phyloP scores from a whole-genome alignment of 2,329 filamentous ascomycete genomes.

The Paramyrothecium roridum region DNA sequence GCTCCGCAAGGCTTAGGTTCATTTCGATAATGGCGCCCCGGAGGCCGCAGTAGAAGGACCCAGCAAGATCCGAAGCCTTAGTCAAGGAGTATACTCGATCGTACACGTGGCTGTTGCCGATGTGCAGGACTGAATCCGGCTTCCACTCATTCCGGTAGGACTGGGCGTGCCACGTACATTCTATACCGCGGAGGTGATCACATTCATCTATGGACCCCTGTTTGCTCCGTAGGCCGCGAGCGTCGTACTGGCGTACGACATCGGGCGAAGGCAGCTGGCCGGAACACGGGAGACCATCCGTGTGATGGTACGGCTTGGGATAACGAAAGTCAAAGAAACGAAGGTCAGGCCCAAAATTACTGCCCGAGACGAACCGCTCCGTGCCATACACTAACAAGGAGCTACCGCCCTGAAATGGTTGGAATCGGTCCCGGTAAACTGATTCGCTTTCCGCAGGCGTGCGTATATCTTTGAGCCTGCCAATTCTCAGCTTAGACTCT shows the following conservation, averaged over 20 bases:
- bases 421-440: conserved; percentile 51
- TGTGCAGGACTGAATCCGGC: conserved; percentile 45
- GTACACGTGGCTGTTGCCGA: conserved; percentile 27
- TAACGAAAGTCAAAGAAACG: conserved; percentile 55
- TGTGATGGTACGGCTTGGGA: conserved; percentile 45
- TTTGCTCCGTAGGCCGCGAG: conserved; percentile 3
- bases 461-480: conserved; percentile 45
- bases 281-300: conserved; percentile 43
- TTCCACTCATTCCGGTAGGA: conserved; percentile 41
- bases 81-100: conserved; percentile 43
- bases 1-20: conserved; percentile 21
- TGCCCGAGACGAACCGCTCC: conserved; percentile 49
- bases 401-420: conserved; percentile 41
- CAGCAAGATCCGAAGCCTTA: conserved; percentile 42
- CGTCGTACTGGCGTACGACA: conserved; percentile 6
- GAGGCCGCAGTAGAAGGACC: conserved; percentile 47
- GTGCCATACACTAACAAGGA: conserved; percentile 47
- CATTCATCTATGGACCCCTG: conserved; percentile 22
- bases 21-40: conserved; percentile 45
- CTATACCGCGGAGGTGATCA: conserved; percentile 22
- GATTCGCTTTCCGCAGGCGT: conserved; percentile 43
- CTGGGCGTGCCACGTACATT: conserved; percentile 46
- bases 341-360: conserved; percentile 37
- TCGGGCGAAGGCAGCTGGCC: conserved; percentile 29
- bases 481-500: conserved; percentile 1